Base-by-base conservation (phyloP, 768 basidiomycete genomes). In the Rhizopogon sp. region DNA sequence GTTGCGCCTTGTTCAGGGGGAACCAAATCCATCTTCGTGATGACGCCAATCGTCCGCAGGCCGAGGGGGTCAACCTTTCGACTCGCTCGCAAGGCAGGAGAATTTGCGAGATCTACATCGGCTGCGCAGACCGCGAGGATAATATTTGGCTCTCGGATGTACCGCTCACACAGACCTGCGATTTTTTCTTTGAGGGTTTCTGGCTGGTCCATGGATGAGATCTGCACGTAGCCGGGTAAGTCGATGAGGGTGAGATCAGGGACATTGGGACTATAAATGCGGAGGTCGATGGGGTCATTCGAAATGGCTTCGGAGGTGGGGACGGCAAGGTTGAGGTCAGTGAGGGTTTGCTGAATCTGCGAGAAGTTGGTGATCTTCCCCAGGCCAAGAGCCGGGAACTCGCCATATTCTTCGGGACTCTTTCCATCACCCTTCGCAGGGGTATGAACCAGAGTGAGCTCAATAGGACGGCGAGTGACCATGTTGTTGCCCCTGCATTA, bases 101-200 rank as follows among this genome's bases (percentile, higher is more conserved):
- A 97, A 70, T 99, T 99, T 57, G 97, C 97, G 11, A 99, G 80
- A 74, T 99, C 97, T 53, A 99, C 97, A 68, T 99, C 95, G 7
- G 97, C 97, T 7, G 97, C 91, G 67, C 97, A 99, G 16, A 99
- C 92, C 5, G 97, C 96, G n/a, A 99, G 82, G 62, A 98, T 89
- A 70, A 99, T 93, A 70, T 99, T 99, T n/a, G 97, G 96, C 67
- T 98, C 93, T n/a, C 91, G 85, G 63, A 99, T 99, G 70, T 99
- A 99, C 67, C 87, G 91, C 54, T 98, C 97, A 71, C 97, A 98
- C 1, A 99, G 76, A 8, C 67, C 63, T 0, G 89, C 76, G 58
- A 99, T 96, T 71, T 98, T 96, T 65, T 96, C 93, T 68, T 93
- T 97, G 57, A 99, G 80, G 17, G 80, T 77, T 59, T 98, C 95